A percentile compares a stretch with the other conserved stretches of the same genome.
These are phyloP conservation scores for Daldinia sp. DNA, from an alignment of 2,329 filamentous ascomycete species.

Conservation along the genomic window DNA sequence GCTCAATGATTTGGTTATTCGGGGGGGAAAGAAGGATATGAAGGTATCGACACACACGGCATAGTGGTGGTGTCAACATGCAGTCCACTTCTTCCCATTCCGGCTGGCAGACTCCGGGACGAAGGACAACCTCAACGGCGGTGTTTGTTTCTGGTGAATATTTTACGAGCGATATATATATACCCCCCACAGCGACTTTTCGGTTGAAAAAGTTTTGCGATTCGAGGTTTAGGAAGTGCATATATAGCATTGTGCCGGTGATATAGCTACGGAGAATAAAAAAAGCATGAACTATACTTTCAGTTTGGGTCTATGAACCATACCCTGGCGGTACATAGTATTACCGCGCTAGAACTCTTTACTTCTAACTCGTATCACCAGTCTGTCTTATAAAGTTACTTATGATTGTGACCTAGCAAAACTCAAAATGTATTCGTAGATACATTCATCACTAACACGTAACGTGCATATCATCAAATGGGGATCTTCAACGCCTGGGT, in stretches of 20 bases:
- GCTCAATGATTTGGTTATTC: slow-evolving; percentile 36
- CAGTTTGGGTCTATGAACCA: background rate
- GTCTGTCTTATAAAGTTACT: too few species aligned
- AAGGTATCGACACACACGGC: slow-evolving; percentile 1
- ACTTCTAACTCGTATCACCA: background rate
- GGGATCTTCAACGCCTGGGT: slow-evolving; percentile 46
- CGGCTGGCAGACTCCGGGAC: slow-evolving; percentile 50
- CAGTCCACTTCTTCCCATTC: slow-evolving; percentile 12
- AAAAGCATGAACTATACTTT: background rate
- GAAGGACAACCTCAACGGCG: slow-evolving; percentile 31
- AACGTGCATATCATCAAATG: slow-evolving; percentile 10
- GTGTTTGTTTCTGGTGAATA: slow-evolving; percentile 62
- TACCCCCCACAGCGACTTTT: slow-evolving; percentile 51
- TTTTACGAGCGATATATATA: slow-evolving; percentile 52
- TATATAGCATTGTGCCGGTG: slow-evolving; percentile 15
- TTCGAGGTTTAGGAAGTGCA: slow-evolving; percentile 9
- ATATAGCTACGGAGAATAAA: slow-evolving; percentile 14
- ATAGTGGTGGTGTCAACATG: too few species aligned
- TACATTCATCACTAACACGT: slow-evolving; percentile 13
- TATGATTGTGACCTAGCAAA: background rate
- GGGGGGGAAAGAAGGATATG: slow-evolving; percentile 23
- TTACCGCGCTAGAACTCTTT: background rate
- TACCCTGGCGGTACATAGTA: background rate
- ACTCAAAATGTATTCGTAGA: background rate
- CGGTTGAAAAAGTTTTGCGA: slow-evolving; percentile 11